Base-by-base conservation (phyloP, 495 filamentous ascomycete species). In the Clohesyomyces aquaticus region DNA sequence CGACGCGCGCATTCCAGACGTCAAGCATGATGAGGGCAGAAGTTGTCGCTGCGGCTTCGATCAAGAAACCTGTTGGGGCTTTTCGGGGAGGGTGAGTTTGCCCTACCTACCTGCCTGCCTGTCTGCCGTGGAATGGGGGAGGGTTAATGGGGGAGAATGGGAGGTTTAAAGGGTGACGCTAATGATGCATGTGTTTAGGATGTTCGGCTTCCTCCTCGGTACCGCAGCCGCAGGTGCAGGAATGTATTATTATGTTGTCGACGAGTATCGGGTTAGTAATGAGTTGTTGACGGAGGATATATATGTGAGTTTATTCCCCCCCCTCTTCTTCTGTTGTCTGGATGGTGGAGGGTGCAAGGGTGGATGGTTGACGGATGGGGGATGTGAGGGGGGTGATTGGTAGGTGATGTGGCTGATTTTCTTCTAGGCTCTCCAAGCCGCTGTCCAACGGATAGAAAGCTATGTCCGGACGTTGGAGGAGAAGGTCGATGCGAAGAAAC, bases 261-360 rank as follows among this genome's bases (percentile, higher is more conserved):
- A 91, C 71, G 93, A 98, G 75, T 98, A 98, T 77, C 88, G 90
- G 75, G 81, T 94, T 38, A 89, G 91, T 57, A 98, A 98, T 76
- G 91, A 96, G 77, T 83, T 96, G 73, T 78, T 98, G 77, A 94
- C 89, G 46, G 91, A 96, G 77, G 94, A 98, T 80, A 96, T 98
- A 75, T 89, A 89, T 78, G 94, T 98, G 85, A 73, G 90, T 85
- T 68, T 73, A 47, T n/a, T 55, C 8, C 22, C n/a, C 12, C 27
- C 49, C n/a, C n/a, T n/a, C n/a, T n/a, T n/a, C n/a, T n/a, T n/a
- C n/a, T n/a, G n/a, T n/a, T n/a, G n/a, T n/a, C n/a, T n/a, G n/a
- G n/a, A n/a, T n/a, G n/a, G n/a, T n/a, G n/a, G n/a, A n/a, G n/a
- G n/a, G n/a, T n/a, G n/a, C n/a, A n/a, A n/a, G n/a, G n/a, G n/a